Conservation (phyloP, 768 basidiomycete species). For the Mycena galericulata region DNA sequence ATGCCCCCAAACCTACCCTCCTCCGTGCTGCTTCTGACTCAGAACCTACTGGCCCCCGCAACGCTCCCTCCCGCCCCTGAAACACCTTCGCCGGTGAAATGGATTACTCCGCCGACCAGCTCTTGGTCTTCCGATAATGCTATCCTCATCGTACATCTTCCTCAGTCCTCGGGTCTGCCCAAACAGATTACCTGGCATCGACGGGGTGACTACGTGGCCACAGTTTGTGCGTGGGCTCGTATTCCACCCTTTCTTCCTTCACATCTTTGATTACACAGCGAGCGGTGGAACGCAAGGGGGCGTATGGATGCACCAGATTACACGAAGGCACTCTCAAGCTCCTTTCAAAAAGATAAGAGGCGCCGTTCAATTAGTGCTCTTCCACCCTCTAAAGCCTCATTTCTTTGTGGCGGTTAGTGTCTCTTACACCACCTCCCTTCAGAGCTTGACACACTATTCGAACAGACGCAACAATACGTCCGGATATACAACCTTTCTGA, state of each 20-base stretch:
- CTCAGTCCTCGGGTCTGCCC: constrained; percentile 73
- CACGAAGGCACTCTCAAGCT: constrained; percentile 94
- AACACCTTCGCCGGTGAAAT: constrained; percentile 76
- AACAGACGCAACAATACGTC: constrained; percentile 95
- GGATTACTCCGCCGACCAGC: constrained; percentile 63
- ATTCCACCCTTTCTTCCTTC: constrained; percentile 16
- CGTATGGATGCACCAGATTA: constrained; percentile 96
- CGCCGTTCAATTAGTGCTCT: constrained; percentile 87
- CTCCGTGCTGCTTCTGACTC: constrained; percentile 67
- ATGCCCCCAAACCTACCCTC: constrained; percentile 83
- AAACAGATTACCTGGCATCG: constrained; percentile 94
- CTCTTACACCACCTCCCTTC: constrained; percentile 26
- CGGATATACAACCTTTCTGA: constrained; percentile 94
- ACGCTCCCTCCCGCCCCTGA: constrained; percentile 69
- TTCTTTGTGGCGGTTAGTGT: constrained; percentile 95
- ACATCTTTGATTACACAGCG: constrained; percentile 51
- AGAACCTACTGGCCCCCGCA: constrained; percentile 69
- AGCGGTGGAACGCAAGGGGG: constrained; percentile 79
- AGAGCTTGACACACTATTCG: constrained; percentile 26
- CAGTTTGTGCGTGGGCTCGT: constrained; percentile 79
- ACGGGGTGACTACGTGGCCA: constrained; percentile 94
- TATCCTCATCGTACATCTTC: constrained; percentile 71
- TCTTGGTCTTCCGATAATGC: constrained; percentile 65
- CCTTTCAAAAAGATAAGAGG: constrained; percentile 98
- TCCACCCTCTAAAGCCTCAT: constrained; percentile 94